Evolutionary conservation across 257 asterid genomes (phyloP).

Genomic region (Gynochthodes officinalis): DNA sequence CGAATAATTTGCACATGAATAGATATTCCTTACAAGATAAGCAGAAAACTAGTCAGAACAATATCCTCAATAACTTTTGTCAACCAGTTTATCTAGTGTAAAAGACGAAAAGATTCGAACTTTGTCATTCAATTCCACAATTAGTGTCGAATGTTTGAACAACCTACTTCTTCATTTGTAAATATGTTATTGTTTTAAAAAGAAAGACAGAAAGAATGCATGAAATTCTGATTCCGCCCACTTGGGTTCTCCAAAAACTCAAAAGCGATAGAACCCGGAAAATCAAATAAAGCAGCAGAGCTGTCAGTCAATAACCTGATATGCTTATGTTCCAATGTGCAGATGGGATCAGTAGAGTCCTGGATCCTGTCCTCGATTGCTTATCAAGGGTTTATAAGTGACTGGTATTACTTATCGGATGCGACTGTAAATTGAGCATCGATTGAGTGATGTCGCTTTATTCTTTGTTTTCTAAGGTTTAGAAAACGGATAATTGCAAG

Average conservation of each 20-base stretch:
- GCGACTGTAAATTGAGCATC: too few relatives aligned
- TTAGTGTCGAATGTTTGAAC: neutral
- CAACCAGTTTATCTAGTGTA: neutral
- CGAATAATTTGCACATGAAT: too few relatives aligned
- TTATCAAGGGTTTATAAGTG: neutral
- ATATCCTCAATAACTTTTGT: too few relatives aligned
- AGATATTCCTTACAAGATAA: too few relatives aligned
- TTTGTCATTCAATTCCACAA: neutral
- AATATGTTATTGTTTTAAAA: conserved; percentile 2
- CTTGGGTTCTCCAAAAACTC: neutral
- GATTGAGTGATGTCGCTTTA: neutral
- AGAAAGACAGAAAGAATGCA: neutral
- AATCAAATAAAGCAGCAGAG: neutral
- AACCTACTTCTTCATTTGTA: neutral
- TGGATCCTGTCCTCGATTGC: neutral
- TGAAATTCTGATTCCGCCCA: neutral
- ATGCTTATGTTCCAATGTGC: neutral
- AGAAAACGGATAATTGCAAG: too few relatives aligned
- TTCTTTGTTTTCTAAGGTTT: too few relatives aligned
- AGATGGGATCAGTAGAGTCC: neutral
- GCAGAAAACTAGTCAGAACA: too few relatives aligned
- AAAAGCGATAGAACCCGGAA: neutral
- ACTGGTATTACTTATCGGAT: neutral
- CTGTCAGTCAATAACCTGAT: conserved; percentile 1
- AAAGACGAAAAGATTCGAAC: neutral